Percentiles rank a stretch among this genome's conserved stretches.
Evolutionary conservation across 2,329 filamentous ascomycete species (phyloP).

Genomic region (Stemphylium beticola): DNA sequence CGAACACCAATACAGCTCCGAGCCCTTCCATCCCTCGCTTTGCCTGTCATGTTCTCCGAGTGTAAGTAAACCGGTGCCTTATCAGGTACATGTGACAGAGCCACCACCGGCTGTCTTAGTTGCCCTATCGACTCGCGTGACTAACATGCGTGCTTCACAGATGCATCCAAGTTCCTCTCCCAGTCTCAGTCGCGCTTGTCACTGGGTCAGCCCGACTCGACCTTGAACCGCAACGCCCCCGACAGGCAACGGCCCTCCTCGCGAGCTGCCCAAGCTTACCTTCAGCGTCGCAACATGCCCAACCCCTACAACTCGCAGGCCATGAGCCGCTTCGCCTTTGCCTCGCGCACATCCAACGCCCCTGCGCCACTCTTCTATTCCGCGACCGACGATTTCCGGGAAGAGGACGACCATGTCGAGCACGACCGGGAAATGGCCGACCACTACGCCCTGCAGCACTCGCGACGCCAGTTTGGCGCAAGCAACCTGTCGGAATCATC

Average conservation of each 20-base stretch:
- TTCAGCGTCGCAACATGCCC: conserved; percentile 58
- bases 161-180: conserved; percentile 96
- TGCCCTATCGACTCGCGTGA: conserved; percentile 48
- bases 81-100: conserved; percentile 43
- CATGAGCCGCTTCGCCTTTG: conserved; percentile 79
- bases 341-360: conserved; percentile 74
- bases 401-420: conserved; percentile 92
- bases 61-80: conserved; percentile 65
- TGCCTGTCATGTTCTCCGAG: conserved; percentile 77
- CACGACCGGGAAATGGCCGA: conserved; percentile 92
- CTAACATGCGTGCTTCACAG: conserved; percentile 59
- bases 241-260: conserved; percentile 53
- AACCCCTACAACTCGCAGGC: conserved; percentile 78
- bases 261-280: conserved; percentile 58
- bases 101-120: conserved; percentile 36
- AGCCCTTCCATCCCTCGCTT: conserved; percentile 15
- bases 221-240: conserved; percentile 57
- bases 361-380: conserved; percentile 96
- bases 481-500: conserved; percentile 85
- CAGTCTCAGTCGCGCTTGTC: conserved; percentile 94
- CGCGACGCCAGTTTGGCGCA: conserved; percentile 83
- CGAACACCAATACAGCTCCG: conserved; percentile 28
- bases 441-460: conserved; percentile 88
- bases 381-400: conserved; percentile 84
- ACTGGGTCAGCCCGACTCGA: conserved; percentile 62